These are phyloP conservation scores for Fraxinus albicans DNA, from an alignment of 305 asterid genomes.

Conservation along the genomic window DNA sequence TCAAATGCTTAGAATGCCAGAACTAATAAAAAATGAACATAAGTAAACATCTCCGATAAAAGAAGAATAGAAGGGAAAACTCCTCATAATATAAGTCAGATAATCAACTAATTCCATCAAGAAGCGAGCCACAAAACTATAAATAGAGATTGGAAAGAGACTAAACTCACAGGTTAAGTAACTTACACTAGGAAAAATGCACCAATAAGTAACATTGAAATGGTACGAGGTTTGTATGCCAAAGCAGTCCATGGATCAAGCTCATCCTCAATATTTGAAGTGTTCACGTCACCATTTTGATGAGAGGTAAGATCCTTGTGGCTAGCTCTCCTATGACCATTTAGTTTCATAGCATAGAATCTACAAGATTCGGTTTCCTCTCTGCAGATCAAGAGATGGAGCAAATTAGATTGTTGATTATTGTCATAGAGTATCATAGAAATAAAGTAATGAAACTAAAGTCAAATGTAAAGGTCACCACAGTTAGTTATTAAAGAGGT, in stretches of 20 bases:
- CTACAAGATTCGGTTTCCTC: conserved; percentile 29
- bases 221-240: conserved; percentile 93
- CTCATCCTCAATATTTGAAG: conserved; percentile 56
- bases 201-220: conserved; percentile 74
- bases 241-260: conserved; percentile 95
- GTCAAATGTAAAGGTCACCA: background rate
- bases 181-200: conserved; percentile 97
- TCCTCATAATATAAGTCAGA: background rate
- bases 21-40: background rate
- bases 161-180: background rate
- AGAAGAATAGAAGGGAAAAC: conserved; percentile 2
- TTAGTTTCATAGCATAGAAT: conserved; percentile 59
- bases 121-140: background rate
- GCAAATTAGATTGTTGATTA: background rate
- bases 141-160: conserved; percentile 11
- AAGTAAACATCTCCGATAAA: background rate
- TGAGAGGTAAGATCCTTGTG: conserved; percentile 39
- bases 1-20: background rate
- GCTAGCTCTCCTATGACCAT: conserved; percentile 56
- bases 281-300: conserved; percentile 61
- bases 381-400: conserved; percentile 36
- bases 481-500: background rate
- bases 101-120: conserved; percentile 11
- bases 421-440: conserved; percentile 7
- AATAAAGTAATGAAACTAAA: background rate